Base-by-base conservation (phyloP, 768 basidiomycete genomes). In the Multifurca ochricompacta region DNA sequence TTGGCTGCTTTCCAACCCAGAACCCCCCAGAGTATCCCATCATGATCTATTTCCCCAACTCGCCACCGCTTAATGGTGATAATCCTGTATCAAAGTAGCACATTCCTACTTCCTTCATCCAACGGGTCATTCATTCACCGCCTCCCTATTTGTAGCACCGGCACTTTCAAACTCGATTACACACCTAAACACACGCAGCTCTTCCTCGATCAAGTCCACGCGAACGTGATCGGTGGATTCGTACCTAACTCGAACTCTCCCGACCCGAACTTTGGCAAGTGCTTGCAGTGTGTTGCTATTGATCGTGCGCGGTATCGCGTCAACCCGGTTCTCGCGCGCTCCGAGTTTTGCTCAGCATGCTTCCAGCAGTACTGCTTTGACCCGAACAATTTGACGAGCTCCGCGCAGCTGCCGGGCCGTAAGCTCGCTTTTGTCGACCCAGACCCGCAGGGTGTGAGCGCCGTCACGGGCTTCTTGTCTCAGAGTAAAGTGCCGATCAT, bases 1-100 rank as follows among this genome's bases (percentile, higher is more conserved):
- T 89, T 69, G 90, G 89, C 3, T 91, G 89, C 64, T 69, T 84
- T 62, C 77, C 81, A 14, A 64, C 50, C 3, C 65, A 74, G 42
- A 66, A 25, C 4, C 75, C 81, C 13, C 68, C 78, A 1, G 77
- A 79, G 53, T 85, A 75, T 58, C 87, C 87, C 0, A 59, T 91
- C 18, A 68, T 91, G 36, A 76, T 91, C 39, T 89, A 86, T 62
- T 71, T 91, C 6, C 89, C 90, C 6, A 87, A 85, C 65, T 75
- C 85, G 28, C 85, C 87, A n/a, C 84, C 84, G 3, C 60, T 81
- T 18, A 74, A 73, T 51, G 84, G 83, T 21, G 74, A 73, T 53
- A 64, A 76, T 51, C 84, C 86, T 11, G 77, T 81, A 18, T 74
- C 80, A n/a, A 82, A 88, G 85, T 85, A 66, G 58, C 11, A 13